These are phyloP conservation scores for Alternaria sp. DNA, from an alignment of 2,329 filamentous ascomycete species.

Conservation along the genomic window DNA sequence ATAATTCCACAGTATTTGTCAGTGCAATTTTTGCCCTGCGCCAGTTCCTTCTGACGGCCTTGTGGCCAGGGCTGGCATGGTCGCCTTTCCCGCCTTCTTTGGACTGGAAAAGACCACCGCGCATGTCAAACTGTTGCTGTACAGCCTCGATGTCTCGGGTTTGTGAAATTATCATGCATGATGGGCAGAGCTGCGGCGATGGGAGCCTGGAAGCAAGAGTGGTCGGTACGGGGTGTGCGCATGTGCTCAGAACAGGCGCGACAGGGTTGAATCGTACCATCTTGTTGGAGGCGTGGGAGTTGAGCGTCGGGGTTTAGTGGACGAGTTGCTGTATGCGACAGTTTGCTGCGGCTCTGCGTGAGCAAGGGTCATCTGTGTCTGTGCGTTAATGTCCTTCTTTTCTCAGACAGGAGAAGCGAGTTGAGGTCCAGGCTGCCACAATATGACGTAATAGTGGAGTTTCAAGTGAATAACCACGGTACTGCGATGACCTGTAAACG, in stretches of 20 bases:
- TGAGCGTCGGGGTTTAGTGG: not conserved
- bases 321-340: not conserved
- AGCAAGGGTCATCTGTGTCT: not conserved
- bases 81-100: not conserved
- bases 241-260: not conserved
- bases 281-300: not conserved
- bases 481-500: not conserved
- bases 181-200: not conserved
- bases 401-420: not conserved
- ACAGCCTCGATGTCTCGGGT: not conserved
- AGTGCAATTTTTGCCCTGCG: slow-evolving; percentile 10
- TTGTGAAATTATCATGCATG: slow-evolving; percentile 4
- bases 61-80: not conserved
- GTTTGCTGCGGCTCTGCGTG: not conserved
- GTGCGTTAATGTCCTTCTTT: not conserved
- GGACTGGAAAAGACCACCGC: slow-evolving; percentile 9
- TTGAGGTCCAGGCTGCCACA: not conserved
- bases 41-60: slow-evolving; percentile 5
- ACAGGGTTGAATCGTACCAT: not conserved
- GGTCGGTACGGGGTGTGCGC: not conserved
- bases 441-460: not conserved
- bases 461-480: not conserved
- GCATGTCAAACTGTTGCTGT: not conserved
- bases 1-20: slow-evolving; percentile 4
- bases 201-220: not conserved